Percentiles rank a stretch among this genome's conserved stretches.
These are phyloP conservation scores for Nitzschia sp. DNA, from an alignment of 108 stramenopile species.

Conservation along the genomic window DNA sequence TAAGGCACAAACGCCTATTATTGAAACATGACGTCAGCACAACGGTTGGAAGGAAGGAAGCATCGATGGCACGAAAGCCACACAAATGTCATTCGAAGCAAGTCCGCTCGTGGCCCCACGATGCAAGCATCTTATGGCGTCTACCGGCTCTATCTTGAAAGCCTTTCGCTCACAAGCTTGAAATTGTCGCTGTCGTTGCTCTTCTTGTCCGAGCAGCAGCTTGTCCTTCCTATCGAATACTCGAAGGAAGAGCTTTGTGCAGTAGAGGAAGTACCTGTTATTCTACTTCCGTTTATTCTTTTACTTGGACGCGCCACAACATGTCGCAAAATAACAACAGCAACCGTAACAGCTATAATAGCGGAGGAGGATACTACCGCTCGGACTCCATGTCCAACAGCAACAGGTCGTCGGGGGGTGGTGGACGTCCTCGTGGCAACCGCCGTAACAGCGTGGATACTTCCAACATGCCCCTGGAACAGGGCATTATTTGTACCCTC, in stretches of 20 bases:
- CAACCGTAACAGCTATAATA: conserved; percentile 11
- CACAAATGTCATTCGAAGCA: no score
- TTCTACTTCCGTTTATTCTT: background rate
- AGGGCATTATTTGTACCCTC: conserved; percentile 63
- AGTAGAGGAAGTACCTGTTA: background rate
- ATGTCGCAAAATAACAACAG: conserved; percentile 31
- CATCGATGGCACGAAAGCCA: no score
- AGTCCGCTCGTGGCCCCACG: no score
- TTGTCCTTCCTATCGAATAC: conserved; percentile 3
- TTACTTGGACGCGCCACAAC: background rate
- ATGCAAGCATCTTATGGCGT: no score
- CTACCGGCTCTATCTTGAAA: no score
- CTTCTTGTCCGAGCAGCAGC: conserved; percentile 8
- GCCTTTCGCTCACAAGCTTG: background rate
- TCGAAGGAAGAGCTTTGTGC: background rate
- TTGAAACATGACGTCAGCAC: no score
- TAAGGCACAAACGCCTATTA: no score
- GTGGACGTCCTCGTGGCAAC: conserved; percentile 7
- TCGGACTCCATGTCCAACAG: conserved; percentile 13
- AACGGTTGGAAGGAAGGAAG: no score
- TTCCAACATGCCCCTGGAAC: conserved; percentile 52
- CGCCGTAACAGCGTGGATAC: conserved; percentile 8
- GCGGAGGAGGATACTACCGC: conserved; percentile 8
- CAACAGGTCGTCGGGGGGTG: background rate
- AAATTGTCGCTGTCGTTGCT: conserved; percentile 1